These are phyloP conservation scores for Globisporangium yorkense DNA, from an alignment of 352 stramenopile species.

Conservation along the genomic window DNA sequence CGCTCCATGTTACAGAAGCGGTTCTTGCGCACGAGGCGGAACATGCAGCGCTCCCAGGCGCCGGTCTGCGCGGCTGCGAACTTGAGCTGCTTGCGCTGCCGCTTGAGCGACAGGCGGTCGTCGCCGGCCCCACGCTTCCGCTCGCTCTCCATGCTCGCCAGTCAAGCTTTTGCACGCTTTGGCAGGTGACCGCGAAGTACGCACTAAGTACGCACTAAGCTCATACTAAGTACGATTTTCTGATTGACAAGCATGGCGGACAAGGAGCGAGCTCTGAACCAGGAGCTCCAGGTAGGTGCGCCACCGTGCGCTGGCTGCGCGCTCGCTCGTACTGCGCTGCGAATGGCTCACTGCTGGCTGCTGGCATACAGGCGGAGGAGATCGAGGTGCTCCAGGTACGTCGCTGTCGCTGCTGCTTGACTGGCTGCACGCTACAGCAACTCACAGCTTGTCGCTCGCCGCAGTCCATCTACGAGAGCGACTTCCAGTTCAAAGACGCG, in stretches of 20 bases:
- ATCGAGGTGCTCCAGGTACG: conserved; percentile 71
- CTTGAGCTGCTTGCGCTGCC: conserved; percentile 70
- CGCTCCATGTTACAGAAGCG: conserved; percentile 77
- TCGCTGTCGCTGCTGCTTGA: neutral
- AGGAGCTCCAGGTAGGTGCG: conserved; percentile 40
- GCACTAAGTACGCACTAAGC: neutral
- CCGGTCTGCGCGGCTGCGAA: conserved; percentile 31
- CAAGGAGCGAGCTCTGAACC: conserved; percentile 27
- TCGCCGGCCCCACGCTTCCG: conserved; percentile 19
- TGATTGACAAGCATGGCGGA: conserved; percentile 15
- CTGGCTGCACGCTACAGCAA: neutral
- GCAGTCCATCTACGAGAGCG: conserved; percentile 75
- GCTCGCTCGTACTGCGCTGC: neutral
- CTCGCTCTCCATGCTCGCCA: conserved; percentile 10
- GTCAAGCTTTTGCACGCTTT: neutral
- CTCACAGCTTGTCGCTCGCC: neutral
- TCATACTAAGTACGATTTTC: neutral
- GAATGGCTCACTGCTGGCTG: neutral
- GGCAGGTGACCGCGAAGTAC: neutral
- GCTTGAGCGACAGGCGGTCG: conserved; percentile 19
- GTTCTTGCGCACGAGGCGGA: conserved; percentile 71
- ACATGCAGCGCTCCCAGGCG: conserved; percentile 78
- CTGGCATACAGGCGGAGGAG: conserved; percentile 45
- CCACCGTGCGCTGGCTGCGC: neutral
- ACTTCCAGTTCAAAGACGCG: conserved; percentile 47